A percentile compares a stretch with the other conserved stretches of the same genome.
These are phyloP conservation scores for Phytopythium mirpurense DNA, from an alignment of 352 stramenopile genomes.

Conservation along the genomic window DNA sequence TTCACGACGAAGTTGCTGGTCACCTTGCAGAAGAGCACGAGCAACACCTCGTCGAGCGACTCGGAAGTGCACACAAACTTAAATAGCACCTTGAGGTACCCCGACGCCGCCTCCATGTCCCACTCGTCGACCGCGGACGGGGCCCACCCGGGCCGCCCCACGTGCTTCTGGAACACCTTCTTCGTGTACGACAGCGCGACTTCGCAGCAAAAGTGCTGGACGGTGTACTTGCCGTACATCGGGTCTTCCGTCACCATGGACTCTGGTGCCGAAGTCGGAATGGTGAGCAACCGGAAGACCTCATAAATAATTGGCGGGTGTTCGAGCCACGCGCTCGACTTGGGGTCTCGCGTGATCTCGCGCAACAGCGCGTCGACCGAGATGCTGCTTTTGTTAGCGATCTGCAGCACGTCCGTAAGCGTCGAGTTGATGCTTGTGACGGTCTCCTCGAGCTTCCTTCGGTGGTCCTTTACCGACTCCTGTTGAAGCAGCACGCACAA, in stretches of 20 bases:
- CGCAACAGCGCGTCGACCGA: slow-evolving; percentile 73
- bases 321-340: slow-evolving; percentile 67
- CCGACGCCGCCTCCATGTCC: slow-evolving; percentile 40
- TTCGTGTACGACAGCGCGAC: slow-evolving; percentile 69
- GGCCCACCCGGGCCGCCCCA: slow-evolving; percentile 28
- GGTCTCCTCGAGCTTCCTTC: slow-evolving; percentile 78
- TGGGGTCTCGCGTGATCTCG: slow-evolving; percentile 68
- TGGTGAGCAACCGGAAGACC: slow-evolving; percentile 66
- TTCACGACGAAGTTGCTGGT: slow-evolving; percentile 79
- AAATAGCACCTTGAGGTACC: slow-evolving; percentile 82
- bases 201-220: slow-evolving; percentile 84
- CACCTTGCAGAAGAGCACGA: slow-evolving; percentile 86
- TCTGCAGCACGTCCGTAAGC: slow-evolving; percentile 51
- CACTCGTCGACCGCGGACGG: slow-evolving; percentile 33
- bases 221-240: slow-evolving; percentile 76
- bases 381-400: slow-evolving; percentile 62
- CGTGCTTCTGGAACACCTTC: slow-evolving; percentile 68
- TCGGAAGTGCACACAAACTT: slow-evolving; percentile 71
- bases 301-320: slow-evolving; percentile 81
- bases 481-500: slow-evolving; percentile 14
- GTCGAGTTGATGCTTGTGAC: slow-evolving; percentile 53
- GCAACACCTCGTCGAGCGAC: slow-evolving; percentile 65
- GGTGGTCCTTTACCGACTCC: slow-evolving; percentile 84
- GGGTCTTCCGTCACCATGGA: slow-evolving; percentile 34
- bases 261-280: slow-evolving; percentile 27